Base-by-base conservation (phyloP, 1,139 yeast genomes). In the Taiozyma sp. region DNA sequence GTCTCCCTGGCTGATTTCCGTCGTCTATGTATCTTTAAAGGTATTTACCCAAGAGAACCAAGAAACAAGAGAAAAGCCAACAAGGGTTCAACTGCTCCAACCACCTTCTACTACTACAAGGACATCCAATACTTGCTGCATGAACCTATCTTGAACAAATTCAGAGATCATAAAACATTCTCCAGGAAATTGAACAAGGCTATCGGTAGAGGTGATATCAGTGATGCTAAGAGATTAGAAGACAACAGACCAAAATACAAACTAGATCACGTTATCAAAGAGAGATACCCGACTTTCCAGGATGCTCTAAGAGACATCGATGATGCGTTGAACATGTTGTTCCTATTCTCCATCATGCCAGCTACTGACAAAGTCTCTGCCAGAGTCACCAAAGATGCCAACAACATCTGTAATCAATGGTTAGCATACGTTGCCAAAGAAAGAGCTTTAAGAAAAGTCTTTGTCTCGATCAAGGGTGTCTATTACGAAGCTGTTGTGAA, bases 1-100 rank as follows among this genome's bases (percentile, higher is more conserved):
- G 87, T 95, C 46, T 87, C 98, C 2, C 78, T 95, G 54, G 97
- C 98, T n/a, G 99, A 93, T 72, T 93, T 93, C 81, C 87, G 99
- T 74, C 82, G 98, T 66, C 79, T 93, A 65, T 93, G 99, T 79
- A 93, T 93, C 68, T 90, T 93, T 80, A 93, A 93, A 70, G 99
- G 99, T 47, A 86, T 87, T 56, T 87, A 85, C 69, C 99, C 99
- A 51, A 81, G 99, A 69, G 99, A 93, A 68, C 98, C 99, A 49
- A 79, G 95, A 65, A 91, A 89, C 71, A 92, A 91, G 75, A 91
- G 88, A 83, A 92, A 90, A 79, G 97, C 98, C 55, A 93, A 92
- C 71, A 92, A 90, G 71, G 99, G 99, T 27, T 88, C 96, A 24
- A 90, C 97, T 14, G 96, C 96, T 22, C 97, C 96, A 47, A 88